A percentile compares a stretch with the other conserved stretches of the same genome.
Evolutionary conservation across 2,329 filamentous ascomycete species (phyloP).

Genomic region (Apiospora pterosperma): DNA sequence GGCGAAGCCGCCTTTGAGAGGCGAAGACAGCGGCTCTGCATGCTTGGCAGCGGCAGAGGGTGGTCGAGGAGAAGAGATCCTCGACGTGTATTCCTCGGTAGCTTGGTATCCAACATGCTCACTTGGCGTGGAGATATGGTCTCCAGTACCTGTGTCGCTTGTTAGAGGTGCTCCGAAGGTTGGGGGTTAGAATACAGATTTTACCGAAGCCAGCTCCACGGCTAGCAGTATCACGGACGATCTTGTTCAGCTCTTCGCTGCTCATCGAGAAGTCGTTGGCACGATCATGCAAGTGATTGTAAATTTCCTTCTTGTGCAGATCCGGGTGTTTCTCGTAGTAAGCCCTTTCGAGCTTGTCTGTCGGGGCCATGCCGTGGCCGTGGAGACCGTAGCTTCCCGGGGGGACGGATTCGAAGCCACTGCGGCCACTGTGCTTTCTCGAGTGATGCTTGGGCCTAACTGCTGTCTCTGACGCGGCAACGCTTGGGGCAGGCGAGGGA

Average conservation of each 20-base stretch:
- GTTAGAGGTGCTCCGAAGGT: conserved; percentile 28
- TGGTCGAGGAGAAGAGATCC: conserved; percentile 67
- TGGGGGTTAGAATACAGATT: conserved; percentile 19
- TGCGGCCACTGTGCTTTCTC: conserved; percentile 67
- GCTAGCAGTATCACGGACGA: conserved; percentile 70
- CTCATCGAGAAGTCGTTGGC: conserved; percentile 77
- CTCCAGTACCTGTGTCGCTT: conserved; percentile 54
- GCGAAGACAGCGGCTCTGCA: conserved; percentile 25
- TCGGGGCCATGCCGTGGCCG: conserved; percentile 73
- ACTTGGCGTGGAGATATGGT: conserved; percentile 71
- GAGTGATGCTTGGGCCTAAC: conserved; percentile 49
- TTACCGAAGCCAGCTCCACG: conserved; percentile 51
- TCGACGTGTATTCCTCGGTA: conserved; percentile 76
- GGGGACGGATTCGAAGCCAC: conserved; percentile 63
- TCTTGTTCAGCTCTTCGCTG: conserved; percentile 84
- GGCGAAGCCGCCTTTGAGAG: conserved; percentile 25
- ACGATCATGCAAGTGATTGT: conserved; percentile 51
- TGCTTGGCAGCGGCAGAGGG: conserved; percentile 39
- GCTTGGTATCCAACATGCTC: conserved; percentile 90
- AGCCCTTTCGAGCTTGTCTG: conserved; percentile 82
- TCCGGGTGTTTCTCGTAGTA: conserved; percentile 95
- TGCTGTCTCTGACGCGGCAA: conserved; percentile 29
- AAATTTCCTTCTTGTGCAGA: conserved; percentile 69
- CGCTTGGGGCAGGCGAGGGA: conserved; percentile 70
- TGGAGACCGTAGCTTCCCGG: conserved; percentile 92